Evolutionary conservation across 2,329 filamentous ascomycete genomes (phyloP).

Genomic region (Cercospora sp.): DNA sequence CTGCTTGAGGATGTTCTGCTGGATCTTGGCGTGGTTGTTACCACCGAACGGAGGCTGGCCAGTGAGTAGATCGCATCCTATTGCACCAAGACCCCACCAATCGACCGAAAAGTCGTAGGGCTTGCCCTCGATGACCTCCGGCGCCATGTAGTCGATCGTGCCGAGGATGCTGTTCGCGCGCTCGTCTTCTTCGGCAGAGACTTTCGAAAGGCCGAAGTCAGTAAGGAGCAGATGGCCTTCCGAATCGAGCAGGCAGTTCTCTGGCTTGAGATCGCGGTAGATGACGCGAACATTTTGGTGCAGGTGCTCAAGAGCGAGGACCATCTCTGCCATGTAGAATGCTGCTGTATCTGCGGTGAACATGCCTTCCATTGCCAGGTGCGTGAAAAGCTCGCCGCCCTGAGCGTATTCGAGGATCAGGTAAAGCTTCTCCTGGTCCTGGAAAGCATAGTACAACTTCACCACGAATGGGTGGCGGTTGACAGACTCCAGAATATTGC

Average conservation of each 20-base stretch:
- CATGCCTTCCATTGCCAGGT: slow-evolving; percentile 90
- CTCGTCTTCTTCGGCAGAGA: slow-evolving; percentile 66
- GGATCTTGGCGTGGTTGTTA: slow-evolving; percentile 89
- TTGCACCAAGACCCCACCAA: slow-evolving; percentile 96
- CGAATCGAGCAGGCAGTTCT: slow-evolving; percentile 90
- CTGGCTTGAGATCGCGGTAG: slow-evolving; percentile 95
- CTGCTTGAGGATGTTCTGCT: slow-evolving; percentile 92
- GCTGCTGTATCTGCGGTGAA: slow-evolving; percentile 85
- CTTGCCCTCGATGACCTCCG: slow-evolving; percentile 84
- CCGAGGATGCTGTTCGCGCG: slow-evolving; percentile 87
- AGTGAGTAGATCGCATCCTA: slow-evolving; percentile 90
- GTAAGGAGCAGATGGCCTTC: slow-evolving; percentile 92
- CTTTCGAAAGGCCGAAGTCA: slow-evolving; percentile 96
- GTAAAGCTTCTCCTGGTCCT: slow-evolving; percentile 96
- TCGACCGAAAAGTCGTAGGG: slow-evolving; percentile 94
- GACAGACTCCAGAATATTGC: slow-evolving; percentile 90
- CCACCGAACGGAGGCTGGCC: slow-evolving; percentile 88
- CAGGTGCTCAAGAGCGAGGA: slow-evolving; percentile 88
- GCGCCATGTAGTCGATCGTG: slow-evolving; percentile 98
- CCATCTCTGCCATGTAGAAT: slow-evolving; percentile 99
- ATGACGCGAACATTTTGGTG: slow-evolving; percentile 91
- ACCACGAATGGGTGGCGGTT: slow-evolving; percentile 97
- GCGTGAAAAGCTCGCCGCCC: slow-evolving; percentile 95
- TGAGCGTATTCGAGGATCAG: slow-evolving; percentile 96
- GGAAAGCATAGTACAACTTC: slow-evolving; percentile 96